These are phyloP conservation scores for Trametes polyzona DNA, from an alignment of 1,284 basidiomycete genomes.

Conservation along the genomic window DNA sequence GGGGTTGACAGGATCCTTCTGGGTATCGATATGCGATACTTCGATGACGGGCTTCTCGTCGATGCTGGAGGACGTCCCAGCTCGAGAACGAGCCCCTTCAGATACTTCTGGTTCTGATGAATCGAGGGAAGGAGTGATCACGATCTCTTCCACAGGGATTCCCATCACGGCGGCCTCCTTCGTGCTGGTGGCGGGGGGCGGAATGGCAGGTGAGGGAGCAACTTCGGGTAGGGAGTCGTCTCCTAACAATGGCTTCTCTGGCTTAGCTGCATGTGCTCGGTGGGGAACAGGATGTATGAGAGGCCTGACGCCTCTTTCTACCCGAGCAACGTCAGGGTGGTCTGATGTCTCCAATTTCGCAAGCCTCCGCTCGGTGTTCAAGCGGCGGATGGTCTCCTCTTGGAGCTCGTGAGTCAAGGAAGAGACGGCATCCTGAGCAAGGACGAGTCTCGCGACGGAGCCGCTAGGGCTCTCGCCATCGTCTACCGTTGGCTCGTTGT, in stretches of 20 bases:
- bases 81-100: not conserved
- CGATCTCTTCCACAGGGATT: slow-evolving; percentile 11
- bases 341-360: slow-evolving; percentile 21
- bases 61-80: not conserved
- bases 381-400: slow-evolving; percentile 59
- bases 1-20: not conserved
- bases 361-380: slow-evolving; percentile 51
- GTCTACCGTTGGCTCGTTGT: slow-evolving; percentile 36
- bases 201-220: too few relatives aligned
- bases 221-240: too few relatives aligned
- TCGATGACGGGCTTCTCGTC: not conserved
- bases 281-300: slow-evolving; percentile 17
- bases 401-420: slow-evolving; percentile 68
- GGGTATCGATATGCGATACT: not conserved
- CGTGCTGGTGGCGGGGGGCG: too few relatives aligned
- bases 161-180: not conserved
- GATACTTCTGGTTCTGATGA: not conserved
- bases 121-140: slow-evolving; percentile 1
- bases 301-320: not conserved
- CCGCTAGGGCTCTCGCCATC: slow-evolving; percentile 28
- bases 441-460: slow-evolving; percentile 56
- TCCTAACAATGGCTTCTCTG: slow-evolving; percentile 7
- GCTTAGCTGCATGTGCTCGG: not conserved
- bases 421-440: slow-evolving; percentile 64
- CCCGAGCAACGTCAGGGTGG: not conserved